These are phyloP conservation scores for Aspergillus terreus DNA, from an alignment of 2,329 filamentous ascomycete species.

Conservation along the genomic window DNA sequence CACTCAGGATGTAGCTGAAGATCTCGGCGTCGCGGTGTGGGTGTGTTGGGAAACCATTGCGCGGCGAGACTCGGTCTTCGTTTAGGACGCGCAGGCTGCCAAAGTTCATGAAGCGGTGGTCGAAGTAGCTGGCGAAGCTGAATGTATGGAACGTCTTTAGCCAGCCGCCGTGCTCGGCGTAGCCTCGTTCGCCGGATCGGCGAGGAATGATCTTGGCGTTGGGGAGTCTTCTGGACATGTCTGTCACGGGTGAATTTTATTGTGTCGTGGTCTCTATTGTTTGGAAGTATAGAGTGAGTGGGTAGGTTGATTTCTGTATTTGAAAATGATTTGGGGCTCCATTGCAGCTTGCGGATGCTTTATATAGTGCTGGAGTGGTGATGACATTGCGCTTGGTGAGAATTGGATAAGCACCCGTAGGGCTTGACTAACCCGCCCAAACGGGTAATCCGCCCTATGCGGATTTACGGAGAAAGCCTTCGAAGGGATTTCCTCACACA, in stretches of 20 bases:
- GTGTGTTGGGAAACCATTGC: conserved; percentile 78
- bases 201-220: conserved; percentile 73
- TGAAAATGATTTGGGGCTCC: background rate
- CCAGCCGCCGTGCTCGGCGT: conserved; percentile 82
- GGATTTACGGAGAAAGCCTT: background rate
- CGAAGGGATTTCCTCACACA: background rate
- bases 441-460: background rate
- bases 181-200: conserved; percentile 67
- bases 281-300: background rate
- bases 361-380: background rate
- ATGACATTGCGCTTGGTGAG: background rate
- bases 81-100: conserved; percentile 81
- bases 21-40: conserved; percentile 85
- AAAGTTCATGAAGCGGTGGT: conserved; percentile 65
- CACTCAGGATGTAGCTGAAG: conserved; percentile 80
- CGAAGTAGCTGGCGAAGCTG: conserved; percentile 70
- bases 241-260: background rate
- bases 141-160: conserved; percentile 85
- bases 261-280: background rate
- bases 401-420: background rate
- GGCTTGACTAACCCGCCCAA: background rate
- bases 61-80: conserved; percentile 74
- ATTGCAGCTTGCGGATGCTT: background rate
- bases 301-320: background rate
- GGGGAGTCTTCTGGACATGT: conserved; percentile 60